Conservation (phyloP, 257 asterid genomes). For the Avicennia marina region DNA sequence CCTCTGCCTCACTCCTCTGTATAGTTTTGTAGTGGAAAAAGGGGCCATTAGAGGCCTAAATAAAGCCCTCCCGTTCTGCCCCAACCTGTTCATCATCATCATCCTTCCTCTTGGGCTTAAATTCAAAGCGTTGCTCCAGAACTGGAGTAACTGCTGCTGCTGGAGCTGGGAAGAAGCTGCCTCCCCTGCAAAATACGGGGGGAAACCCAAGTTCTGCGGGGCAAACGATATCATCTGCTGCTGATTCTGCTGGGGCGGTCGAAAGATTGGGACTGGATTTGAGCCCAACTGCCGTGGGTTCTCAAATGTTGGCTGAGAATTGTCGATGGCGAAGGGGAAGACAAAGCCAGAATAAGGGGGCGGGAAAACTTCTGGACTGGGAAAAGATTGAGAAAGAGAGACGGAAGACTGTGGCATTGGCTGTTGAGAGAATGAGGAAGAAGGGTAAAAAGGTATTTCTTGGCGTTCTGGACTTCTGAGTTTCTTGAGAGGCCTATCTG, state of each 20-base stretch:
- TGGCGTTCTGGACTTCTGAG: constrained; percentile 56
- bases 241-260: constrained; percentile 26
- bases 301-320: constrained; percentile 27
- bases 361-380: constrained; percentile 19
- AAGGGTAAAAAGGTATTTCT: constrained; percentile 8
- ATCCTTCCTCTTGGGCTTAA: constrained; percentile 71
- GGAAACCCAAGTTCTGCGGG: constrained; percentile 43
- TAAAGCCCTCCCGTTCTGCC: constrained; percentile 24
- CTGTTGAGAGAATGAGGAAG: constrained; percentile 21
- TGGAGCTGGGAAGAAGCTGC: constrained; percentile 24
- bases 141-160: constrained; percentile 56
- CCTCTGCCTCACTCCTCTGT: constrained; percentile 90
- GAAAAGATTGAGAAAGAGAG: constrained; percentile 2
- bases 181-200: constrained; percentile 65
- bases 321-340: constrained; percentile 64
- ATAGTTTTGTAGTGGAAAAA: constrained; percentile 51
- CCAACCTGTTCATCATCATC: constrained; percentile 66
- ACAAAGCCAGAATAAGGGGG: constrained; percentile 35
- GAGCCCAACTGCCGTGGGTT: constrained; percentile 16
- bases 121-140: constrained; percentile 72
- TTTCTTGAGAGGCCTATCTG: constrained; percentile 60
- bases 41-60: constrained; percentile 46
- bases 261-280: constrained; percentile 31
- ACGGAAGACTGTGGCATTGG: not conserved
- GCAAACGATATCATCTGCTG: constrained; percentile 86